These are phyloP conservation scores for Metschnikowia lunata DNA, from an alignment of 805 yeast genomes.

Conservation along the genomic window DNA sequence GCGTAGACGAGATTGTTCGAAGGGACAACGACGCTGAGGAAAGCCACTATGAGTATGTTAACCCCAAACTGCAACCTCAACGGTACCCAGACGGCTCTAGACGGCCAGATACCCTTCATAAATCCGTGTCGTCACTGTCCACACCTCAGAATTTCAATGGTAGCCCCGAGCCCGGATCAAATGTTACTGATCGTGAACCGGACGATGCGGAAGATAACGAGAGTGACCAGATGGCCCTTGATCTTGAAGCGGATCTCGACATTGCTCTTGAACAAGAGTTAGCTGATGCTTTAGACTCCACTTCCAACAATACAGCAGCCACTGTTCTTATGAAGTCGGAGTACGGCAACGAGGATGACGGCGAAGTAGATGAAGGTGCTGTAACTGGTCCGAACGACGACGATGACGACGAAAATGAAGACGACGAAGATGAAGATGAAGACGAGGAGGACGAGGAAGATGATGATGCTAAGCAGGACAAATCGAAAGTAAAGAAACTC, in stretches of 20 bases:
- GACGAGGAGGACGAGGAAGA: constrained; percentile 49
- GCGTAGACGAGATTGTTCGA: constrained; percentile 70
- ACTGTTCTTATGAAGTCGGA: constrained; percentile 19
- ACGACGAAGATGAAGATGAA: constrained; percentile 48
- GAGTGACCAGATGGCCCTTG: constrained; percentile 33
- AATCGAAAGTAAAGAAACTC: constrained; percentile 58
- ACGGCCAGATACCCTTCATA: background rate
- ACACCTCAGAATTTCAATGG: background rate
- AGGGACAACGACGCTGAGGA: constrained; percentile 83
- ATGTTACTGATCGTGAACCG: background rate
- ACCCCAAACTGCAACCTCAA: constrained; percentile 33
- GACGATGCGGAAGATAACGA: constrained; percentile 19
- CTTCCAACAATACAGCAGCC: constrained; percentile 18
- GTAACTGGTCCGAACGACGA: constrained; percentile 28
- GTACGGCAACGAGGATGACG: constrained; percentile 12
- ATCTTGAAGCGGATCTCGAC: constrained; percentile 26
- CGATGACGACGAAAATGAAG: constrained; percentile 29
- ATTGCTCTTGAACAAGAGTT: constrained; percentile 54
- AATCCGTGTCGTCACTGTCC: background rate
- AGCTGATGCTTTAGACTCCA: constrained; percentile 49
- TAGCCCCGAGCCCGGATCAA: background rate
- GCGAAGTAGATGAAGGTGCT: constrained; percentile 6
- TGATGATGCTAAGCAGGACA: constrained; percentile 46
- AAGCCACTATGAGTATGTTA: constrained; percentile 69
- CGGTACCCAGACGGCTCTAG: background rate